Conservation (phyloP, 1,284 basidiomycete species). For the Ustilago shanxiensis region DNA sequence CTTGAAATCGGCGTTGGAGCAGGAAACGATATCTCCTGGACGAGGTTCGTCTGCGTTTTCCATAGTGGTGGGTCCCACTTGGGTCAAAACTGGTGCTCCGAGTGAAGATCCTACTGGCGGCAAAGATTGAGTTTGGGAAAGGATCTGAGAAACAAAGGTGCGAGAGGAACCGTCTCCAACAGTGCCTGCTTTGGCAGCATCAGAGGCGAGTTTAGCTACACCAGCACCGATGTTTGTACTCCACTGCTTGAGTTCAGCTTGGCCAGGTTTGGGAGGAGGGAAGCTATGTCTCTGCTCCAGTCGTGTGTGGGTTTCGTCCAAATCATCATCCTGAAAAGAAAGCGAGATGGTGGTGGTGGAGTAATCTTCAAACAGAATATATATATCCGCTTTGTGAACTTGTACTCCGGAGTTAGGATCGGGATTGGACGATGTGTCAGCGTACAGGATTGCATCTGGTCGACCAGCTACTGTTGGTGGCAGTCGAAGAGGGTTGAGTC, state of each 20-base stretch:
- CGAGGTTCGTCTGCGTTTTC: conserved; percentile 82
- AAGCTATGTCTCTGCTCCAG: conserved; percentile 47
- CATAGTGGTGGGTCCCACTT: conserved; percentile 78
- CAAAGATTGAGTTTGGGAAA: conserved; percentile 76
- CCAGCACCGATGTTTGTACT: conserved; percentile 81
- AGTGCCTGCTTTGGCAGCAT: conserved; percentile 79
- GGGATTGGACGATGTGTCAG: conserved; percentile 37
- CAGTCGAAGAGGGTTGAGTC: conserved; percentile 49
- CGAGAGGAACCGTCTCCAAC: conserved; percentile 82
- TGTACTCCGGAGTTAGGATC: conserved; percentile 16
- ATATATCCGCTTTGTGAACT: conserved; percentile 47
- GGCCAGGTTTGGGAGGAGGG: conserved; percentile 48
- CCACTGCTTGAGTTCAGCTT: conserved; percentile 79
- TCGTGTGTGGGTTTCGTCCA: conserved; percentile 48
- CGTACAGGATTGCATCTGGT: conserved; percentile 56
- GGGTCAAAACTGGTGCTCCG: conserved; percentile 70
- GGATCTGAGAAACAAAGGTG: conserved; percentile 80
- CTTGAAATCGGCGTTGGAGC: conserved; percentile 84
- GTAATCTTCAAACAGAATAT: conserved; percentile 60
- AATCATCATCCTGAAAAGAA: conserved; percentile 53
- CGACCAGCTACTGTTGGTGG: conserved; percentile 56
- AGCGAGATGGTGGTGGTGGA: conserved; percentile 55
- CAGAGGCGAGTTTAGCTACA: conserved; percentile 75
- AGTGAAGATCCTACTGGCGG: conserved; percentile 56
- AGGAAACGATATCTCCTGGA: conserved; percentile 84